phyloP scores from a whole-genome alignment of 352 stramenopile species.

The Phytophthora pluvialis region DNA sequence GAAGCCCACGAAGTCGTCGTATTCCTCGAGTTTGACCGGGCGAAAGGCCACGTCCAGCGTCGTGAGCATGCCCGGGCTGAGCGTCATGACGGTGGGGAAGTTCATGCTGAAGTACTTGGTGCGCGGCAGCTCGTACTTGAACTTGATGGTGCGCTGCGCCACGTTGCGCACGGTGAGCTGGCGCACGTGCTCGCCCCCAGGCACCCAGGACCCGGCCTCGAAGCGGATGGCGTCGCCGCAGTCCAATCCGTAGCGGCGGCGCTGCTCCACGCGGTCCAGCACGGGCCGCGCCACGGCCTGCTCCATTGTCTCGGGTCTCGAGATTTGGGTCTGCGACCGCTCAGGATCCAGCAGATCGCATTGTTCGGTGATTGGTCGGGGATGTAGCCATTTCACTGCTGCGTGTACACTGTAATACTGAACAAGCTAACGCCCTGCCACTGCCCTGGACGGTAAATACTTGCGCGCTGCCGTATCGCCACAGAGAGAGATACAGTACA shows the following conservation, averaged over 20 bases:
- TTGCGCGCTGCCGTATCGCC: too few species aligned
- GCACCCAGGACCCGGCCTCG: constrained; percentile 85
- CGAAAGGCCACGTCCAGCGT: constrained; percentile 92
- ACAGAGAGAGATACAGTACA: too few species aligned
- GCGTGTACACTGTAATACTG: too few species aligned
- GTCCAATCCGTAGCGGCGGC: constrained; percentile 76
- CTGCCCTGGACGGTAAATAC: too few species aligned
- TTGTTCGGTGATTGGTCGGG: constrained; percentile 12
- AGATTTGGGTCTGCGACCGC: constrained; percentile 15
- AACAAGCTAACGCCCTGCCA: too few species aligned
- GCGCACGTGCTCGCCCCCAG: constrained; percentile 92
- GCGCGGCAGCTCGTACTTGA: constrained; percentile 93
- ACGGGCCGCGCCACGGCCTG: constrained; percentile 41
- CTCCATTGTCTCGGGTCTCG: constrained; percentile 7
- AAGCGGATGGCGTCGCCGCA: constrained; percentile 91
- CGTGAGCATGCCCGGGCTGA: constrained; percentile 89
- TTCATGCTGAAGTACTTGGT: constrained; percentile 96
- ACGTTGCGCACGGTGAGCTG: constrained; percentile 93
- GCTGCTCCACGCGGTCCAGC: constrained; percentile 76
- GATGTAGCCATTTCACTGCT: not conserved
- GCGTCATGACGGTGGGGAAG: constrained; percentile 89
- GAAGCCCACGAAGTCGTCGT: constrained; percentile 93
- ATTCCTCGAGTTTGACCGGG: constrained; percentile 88
- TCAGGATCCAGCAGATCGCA: constrained; percentile 20
- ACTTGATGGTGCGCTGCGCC: constrained; percentile 83